A percentile compares a stretch with the other conserved stretches of the same genome.
Evolutionary conservation across 225 moss, liverwort and hornwort species (phyloP).

Genomic region (Takakia lepidozioides): DNA sequence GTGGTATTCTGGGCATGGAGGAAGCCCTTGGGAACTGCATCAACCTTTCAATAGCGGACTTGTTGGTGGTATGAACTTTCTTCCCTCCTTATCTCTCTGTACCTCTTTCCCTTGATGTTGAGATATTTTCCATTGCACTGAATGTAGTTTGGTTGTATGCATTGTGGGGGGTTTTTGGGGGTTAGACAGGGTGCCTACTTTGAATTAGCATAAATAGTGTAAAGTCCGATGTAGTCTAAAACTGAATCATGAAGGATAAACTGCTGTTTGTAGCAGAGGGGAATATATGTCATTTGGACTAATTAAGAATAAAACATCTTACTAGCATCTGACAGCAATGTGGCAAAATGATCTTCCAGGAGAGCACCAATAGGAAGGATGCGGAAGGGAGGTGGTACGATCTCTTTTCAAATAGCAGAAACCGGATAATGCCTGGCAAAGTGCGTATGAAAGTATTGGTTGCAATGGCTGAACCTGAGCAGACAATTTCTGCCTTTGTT

Average conservation of each 20-base stretch:
- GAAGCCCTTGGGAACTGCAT: constrained; percentile 73
- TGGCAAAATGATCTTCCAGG: too few relatives aligned
- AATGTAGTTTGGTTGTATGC: too few relatives aligned
- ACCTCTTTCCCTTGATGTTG: constrained; percentile 4
- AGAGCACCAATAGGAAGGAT: constrained; percentile 51
- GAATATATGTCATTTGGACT: too few relatives aligned
- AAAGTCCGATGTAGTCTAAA: too few relatives aligned
- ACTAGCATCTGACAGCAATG: too few relatives aligned
- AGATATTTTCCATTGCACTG: constrained; percentile 1
- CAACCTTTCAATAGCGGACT: constrained; percentile 45
- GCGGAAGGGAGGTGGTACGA: constrained; percentile 69
- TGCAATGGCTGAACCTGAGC: constrained; percentile 90
- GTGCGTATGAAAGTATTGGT: constrained; percentile 74
- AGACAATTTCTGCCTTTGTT: constrained; percentile 76
- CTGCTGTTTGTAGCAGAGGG: too few relatives aligned
- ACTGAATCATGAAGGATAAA: too few relatives aligned
- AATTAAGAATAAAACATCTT: too few relatives aligned
- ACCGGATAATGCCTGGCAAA: constrained; percentile 76
- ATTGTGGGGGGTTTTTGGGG: too few relatives aligned
- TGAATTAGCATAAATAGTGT: too few relatives aligned
- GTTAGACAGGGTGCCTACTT: too few relatives aligned
- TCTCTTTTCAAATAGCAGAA: constrained; percentile 72
- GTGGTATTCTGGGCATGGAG: constrained; percentile 84
- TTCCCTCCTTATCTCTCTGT: neutral
- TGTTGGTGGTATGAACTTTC: constrained; percentile 47